Conservation (phyloP, 306 rosid genomes). For the Glycyrrhiza uralensis region DNA sequence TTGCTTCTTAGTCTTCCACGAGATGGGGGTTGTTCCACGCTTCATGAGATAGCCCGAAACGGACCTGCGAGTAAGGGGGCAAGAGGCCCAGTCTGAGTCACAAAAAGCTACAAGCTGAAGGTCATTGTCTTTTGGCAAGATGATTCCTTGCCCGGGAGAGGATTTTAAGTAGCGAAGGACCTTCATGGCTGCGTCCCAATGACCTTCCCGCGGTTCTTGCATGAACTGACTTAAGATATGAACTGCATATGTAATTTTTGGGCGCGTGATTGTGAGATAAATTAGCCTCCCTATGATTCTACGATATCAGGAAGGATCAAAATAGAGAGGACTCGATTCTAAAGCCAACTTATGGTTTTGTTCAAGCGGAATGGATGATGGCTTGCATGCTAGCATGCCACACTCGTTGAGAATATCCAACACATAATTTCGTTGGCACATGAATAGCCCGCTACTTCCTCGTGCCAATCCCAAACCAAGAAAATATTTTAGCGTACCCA, state of each 20-base stretch:
- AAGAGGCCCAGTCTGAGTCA: background rate
- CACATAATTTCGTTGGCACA: background rate
- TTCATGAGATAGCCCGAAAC: background rate
- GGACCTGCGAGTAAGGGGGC: background rate
- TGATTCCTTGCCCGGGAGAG: background rate
- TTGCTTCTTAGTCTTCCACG: background rate
- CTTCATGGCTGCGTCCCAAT: background rate
- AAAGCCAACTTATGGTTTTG: background rate
- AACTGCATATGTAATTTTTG: background rate
- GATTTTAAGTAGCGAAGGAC: background rate
- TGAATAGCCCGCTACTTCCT: background rate
- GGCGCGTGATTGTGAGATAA: background rate
- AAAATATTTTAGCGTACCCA: no score
- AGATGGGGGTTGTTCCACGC: background rate
- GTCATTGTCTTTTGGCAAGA: background rate
- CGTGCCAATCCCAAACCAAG: no score
- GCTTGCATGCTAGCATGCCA: background rate
- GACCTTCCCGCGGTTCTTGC: background rate
- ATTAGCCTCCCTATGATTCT: background rate
- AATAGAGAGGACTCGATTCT: accelerated
- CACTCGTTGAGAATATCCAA: background rate
- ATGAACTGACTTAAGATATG: background rate
- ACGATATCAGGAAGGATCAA: background rate
- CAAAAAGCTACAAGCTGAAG: background rate
- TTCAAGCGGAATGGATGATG: background rate